Conservation (phyloP, 1,139 yeast genomes). For the Geotrichum bryndzae region DNA sequence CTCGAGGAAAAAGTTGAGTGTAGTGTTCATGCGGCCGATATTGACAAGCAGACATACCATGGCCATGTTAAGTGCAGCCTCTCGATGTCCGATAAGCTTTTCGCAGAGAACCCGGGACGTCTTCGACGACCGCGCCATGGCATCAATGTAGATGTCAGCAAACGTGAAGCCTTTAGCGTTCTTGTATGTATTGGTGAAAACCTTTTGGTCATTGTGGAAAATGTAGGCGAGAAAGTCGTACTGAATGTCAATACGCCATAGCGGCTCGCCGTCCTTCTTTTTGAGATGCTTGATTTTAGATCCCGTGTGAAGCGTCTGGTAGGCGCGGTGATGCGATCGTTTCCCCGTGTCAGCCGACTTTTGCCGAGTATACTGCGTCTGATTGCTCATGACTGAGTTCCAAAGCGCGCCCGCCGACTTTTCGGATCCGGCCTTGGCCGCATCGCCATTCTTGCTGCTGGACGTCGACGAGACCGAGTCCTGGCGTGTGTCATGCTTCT, state of each 20-base stretch:
- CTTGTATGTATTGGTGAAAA: slow-evolving; percentile 59
- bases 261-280: slow-evolving; percentile 87
- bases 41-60: slow-evolving; percentile 83
- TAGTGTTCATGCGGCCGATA: slow-evolving; percentile 90
- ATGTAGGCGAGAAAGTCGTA: slow-evolving; percentile 65
- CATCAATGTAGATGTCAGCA: slow-evolving; percentile 76
- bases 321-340: slow-evolving; percentile 36
- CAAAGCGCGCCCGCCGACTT: slow-evolving; percentile 27
- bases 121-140: slow-evolving; percentile 76
- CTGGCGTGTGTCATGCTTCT: slow-evolving; percentile 12
- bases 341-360: slow-evolving; percentile 39
- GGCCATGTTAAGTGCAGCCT: slow-evolving; percentile 67
- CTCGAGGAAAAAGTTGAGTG: slow-evolving; percentile 92
- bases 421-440: neutral
- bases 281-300: slow-evolving; percentile 63
- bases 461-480: slow-evolving; percentile 9
- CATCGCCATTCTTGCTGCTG: neutral
- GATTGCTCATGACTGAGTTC: neutral
- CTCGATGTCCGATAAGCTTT: slow-evolving; percentile 52
- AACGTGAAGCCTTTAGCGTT: slow-evolving; percentile 47
- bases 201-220: slow-evolving; percentile 56
- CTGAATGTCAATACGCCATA: slow-evolving; percentile 84
- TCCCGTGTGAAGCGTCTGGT: slow-evolving; percentile 31
- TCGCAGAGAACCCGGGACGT: slow-evolving; percentile 80
- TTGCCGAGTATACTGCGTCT: neutral